Percentiles rank a stretch among this genome's conserved stretches.
Evolutionary conservation across 192 early-diverging fungal genomes (phyloP).

Genomic region (Globomyces pollinis-pini): DNA sequence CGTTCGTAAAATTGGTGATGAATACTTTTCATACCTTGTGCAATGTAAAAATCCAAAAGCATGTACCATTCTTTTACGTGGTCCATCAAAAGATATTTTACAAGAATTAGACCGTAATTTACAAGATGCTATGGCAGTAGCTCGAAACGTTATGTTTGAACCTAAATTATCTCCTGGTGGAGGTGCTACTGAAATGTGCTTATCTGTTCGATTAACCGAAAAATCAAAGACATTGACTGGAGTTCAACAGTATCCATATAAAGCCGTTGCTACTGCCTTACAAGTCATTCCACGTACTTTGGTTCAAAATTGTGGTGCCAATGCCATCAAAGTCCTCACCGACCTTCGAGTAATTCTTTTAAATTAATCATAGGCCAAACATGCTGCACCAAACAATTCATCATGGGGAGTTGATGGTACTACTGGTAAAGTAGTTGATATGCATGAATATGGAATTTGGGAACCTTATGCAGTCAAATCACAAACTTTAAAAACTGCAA

Average conservation of each 20-base stretch:
- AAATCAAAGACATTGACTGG: constrained; percentile 85
- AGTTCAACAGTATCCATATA: constrained; percentile 95
- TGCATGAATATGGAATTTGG: constrained; percentile 98
- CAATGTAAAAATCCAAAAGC: constrained; percentile 95
- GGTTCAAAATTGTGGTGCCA: constrained; percentile 98
- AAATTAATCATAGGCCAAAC: constrained; percentile 62
- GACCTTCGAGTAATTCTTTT: constrained; percentile 65
- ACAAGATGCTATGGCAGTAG: constrained; percentile 98
- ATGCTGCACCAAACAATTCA: constrained; percentile 70
- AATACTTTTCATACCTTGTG: constrained; percentile 96
- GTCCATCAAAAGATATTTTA: constrained; percentile 94
- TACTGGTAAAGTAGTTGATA: constrained; percentile 86
- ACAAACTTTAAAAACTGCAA: constrained; percentile 98
- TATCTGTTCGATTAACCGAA: constrained; percentile 80
- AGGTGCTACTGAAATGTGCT: constrained; percentile 96
- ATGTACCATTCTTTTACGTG: constrained; percentile 94
- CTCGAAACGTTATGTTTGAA: constrained; percentile 96
- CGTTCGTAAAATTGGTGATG: constrained; percentile 97
- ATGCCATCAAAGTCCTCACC: constrained; percentile 93
- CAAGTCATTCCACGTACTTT: constrained; percentile 98
- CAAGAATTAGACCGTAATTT: constrained; percentile 98
- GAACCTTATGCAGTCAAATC: constrained; percentile 99
- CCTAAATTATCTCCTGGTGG: constrained; percentile 91
- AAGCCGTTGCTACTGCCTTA: constrained; percentile 86
- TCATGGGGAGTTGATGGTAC: constrained; percentile 95